Percentiles rank a stretch among this genome's conserved stretches.
Evolutionary conservation across 345 rosid genomes (phyloP).

Genomic region (Durio zibethinus): DNA sequence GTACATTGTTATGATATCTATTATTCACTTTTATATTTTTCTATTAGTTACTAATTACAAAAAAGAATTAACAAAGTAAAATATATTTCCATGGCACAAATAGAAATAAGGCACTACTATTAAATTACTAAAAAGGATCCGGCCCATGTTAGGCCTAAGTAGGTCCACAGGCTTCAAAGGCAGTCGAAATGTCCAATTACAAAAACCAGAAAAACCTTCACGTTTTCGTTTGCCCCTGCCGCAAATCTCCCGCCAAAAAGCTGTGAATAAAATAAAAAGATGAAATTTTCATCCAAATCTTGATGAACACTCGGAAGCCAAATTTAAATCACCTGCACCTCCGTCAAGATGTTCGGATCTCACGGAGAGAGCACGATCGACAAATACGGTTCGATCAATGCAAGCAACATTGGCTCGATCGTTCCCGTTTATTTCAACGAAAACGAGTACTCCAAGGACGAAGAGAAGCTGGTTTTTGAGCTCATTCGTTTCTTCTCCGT

Average conservation of each 20-base stretch:
- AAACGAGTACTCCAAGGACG: conserved; percentile 49
- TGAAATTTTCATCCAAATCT: background rate
- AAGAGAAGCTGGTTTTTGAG: conserved; percentile 45
- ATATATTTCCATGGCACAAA: too few species aligned
- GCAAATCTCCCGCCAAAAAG: conserved; percentile 30
- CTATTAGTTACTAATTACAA: too few species aligned
- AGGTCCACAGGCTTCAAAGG: background rate
- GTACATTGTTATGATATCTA: too few species aligned
- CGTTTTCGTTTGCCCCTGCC: background rate
- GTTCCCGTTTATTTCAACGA: conserved; percentile 58
- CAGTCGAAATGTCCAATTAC: background rate
- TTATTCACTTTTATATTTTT: too few species aligned
- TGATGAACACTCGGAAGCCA: conserved; percentile 4
- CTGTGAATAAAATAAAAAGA: background rate
- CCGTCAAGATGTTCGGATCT: conserved; percentile 35
- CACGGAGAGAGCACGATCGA: conserved; percentile 22
- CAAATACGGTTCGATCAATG: conserved; percentile 27
- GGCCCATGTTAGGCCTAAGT: background rate
- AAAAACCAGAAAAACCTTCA: background rate
- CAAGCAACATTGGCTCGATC: conserved; percentile 36
- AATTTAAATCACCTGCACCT: background rate
- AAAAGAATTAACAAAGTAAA: too few species aligned
- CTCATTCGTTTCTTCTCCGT: conserved; percentile 67
- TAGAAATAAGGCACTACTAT: too few species aligned
- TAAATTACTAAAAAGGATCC: too few species aligned